Evolutionary conservation across 1,284 basidiomycete genomes (phyloP).

Genomic region (Cutaneotrichosporon dermatis): DNA sequence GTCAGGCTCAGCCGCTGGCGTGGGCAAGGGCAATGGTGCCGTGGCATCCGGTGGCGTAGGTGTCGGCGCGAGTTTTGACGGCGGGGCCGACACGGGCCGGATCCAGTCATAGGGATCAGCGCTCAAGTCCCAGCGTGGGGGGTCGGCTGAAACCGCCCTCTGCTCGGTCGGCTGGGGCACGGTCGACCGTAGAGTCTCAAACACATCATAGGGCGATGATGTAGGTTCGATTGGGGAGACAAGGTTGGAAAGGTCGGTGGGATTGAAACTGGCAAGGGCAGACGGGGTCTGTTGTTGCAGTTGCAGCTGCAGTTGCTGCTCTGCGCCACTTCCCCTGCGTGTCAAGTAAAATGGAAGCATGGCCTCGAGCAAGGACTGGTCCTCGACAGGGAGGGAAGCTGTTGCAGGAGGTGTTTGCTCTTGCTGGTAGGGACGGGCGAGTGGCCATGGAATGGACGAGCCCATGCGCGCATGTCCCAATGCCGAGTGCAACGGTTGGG

Average conservation of each 20-base stretch:
- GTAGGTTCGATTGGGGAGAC: not conserved
- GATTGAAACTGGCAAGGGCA: not conserved
- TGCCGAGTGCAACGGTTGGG: not conserved
- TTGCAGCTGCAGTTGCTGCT: not conserved
- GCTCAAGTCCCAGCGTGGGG: not conserved
- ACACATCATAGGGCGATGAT: not conserved
- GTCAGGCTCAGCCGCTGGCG: not conserved
- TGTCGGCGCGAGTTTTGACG: constrained; percentile 1
- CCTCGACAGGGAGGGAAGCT: not conserved
- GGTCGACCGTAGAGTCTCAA: not conserved
- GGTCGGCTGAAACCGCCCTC: constrained; percentile 4
- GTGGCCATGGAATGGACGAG: not conserved
- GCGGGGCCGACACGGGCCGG: constrained; percentile 8
- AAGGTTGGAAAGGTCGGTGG: constrained; percentile 1
- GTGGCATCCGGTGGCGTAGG: not conserved
- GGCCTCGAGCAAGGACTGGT: not conserved
- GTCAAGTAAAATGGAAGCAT: constrained; percentile 1
- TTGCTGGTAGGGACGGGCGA: not conserved
- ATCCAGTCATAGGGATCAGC: not conserved
- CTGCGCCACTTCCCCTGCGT: not conserved
- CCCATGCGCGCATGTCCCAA: not conserved
- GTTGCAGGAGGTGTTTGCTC: not conserved
- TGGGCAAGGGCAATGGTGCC: not conserved
- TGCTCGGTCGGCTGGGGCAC: not conserved
- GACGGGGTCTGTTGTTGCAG: not conserved